Evolutionary conservation across 2,329 filamentous ascomycete species (phyloP), one percentile per base, ranked within the genome.

Genomic region (Plectosphaerella cucumerina): DNA sequence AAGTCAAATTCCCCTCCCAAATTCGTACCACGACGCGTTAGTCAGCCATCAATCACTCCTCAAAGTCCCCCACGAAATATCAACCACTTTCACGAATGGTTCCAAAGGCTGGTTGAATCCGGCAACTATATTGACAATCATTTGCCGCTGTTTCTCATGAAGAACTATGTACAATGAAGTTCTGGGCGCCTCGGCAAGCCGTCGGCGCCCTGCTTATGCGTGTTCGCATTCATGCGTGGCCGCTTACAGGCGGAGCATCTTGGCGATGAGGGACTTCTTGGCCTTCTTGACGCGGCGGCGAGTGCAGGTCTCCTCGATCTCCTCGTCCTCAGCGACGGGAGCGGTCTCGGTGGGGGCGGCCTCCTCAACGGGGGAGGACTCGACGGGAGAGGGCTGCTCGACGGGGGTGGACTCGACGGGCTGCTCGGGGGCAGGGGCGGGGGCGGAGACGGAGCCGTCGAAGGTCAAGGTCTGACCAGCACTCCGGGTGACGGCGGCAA

Each of bases 391-490:
- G 44, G 44, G 31, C 39, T 42, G n/a, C 39, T 42, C 39, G 45
- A 35, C 45, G 20, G 45, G 45, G 34, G 45, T 22, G 17, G 31
- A 34, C 45, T 47, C 45, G 20, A 26, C 45, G 33, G 45, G 45
- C 18, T 33, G 21, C 33, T 37, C 45, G 33, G 45, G 45, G 18
- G 26, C 44, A 18, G 44, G 44, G 26, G 26, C 26, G 20, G 45
- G 45, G 14, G 45, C 33, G 14, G 45, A 22, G 20, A 31, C 14
- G 31, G 45, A 47, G 45, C 45, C 45, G 45, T 67, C 69, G 51
- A 70, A 59, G 41, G 49, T 58, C 15, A 73, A 62, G 20, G 62
- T 72, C 60, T 70, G 64, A 39, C 72, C 72, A 35, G 71, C 72
- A 39, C 54, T 65, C 50, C 62, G 61, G 14, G 60, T 59, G 48